Base-by-base conservation (phyloP, 306 rosid genomes). In the Pachyrhizus erosus region DNA sequence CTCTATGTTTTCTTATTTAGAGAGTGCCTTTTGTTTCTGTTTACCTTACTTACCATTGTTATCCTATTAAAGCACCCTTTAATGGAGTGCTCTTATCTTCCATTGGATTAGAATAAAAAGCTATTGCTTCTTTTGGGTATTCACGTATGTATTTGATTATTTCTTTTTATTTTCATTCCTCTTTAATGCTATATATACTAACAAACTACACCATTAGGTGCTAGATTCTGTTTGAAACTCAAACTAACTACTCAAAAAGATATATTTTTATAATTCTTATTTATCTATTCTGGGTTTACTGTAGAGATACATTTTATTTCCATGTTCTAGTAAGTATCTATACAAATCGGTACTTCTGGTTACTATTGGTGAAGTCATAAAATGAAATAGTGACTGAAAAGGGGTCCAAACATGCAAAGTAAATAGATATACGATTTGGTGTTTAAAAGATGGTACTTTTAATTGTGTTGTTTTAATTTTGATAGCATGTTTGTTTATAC, bases 11-110 rank as follows among this genome's bases (percentile, higher is more conserved):
- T 40, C 4, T 26, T 79, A 24, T 42, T 64, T 31, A 45, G 81
- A 37, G 77, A 52, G 69, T 65, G 65, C 58, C 68, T 80, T 48
- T 40, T 42, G 55, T 75, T 83, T 83, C 27, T 83, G 73, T 75
- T 75, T 83, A 54, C 42, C 84, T 78, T 78, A 39, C n/a, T 78
- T 73, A 60, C 39, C 57, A 75, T 54, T 21, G 57, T 40, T 40
- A 48, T 51, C 80, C 85, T 29, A 61, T 76, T 51, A 9, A 78
- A 62, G 65, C 80, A 80, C 29, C 76, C 14, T 52, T 71, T 9
- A 24, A 43, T 55, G 54, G 51, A 66, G 78, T 66, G 67, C 67
- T 75, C 82, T 71, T 65, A 70, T 57, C 52, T 67, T 68, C 31
- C 9, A 82, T 60, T 46, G 11, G 31, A 76, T 43, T 20, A 62